These are phyloP conservation scores for Lactifluus subvellereus DNA, from an alignment of 768 basidiomycete genomes.

Conservation along the genomic window DNA sequence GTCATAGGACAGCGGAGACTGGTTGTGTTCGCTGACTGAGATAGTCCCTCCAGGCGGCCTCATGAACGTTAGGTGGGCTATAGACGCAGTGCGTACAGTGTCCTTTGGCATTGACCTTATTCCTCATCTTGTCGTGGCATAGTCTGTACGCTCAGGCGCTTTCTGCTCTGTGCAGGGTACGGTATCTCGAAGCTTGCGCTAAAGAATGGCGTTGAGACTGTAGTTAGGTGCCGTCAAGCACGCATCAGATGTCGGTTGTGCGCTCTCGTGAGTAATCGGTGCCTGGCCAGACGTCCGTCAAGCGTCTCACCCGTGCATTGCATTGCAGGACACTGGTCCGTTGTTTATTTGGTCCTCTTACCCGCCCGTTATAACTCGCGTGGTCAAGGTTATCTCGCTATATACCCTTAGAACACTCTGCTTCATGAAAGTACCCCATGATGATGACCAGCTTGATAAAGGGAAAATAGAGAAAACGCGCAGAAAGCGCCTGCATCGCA, in stretches of 20 bases:
- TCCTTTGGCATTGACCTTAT: background rate
- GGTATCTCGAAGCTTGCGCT: background rate
- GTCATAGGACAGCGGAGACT: background rate
- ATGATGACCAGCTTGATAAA: background rate
- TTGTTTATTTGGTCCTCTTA: background rate
- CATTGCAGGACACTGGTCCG: background rate
- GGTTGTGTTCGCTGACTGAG: background rate
- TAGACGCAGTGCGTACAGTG: background rate
- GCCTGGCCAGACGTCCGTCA: background rate
- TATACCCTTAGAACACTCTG: background rate
- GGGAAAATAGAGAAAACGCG: background rate
- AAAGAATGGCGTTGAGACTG: background rate
- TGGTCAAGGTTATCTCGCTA: background rate
- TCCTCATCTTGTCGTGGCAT: background rate
- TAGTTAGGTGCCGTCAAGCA: background rate
- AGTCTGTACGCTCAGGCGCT: background rate
- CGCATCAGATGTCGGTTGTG: background rate
- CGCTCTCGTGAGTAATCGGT: background rate
- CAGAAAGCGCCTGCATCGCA: too few species aligned
- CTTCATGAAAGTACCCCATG: too few species aligned
- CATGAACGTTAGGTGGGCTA: background rate
- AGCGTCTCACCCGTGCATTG: background rate
- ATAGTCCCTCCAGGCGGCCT: background rate
- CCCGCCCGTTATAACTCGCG: background rate
- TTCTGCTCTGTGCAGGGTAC: background rate